phyloP scores from a whole-genome alignment of 495 filamentous ascomycete genomes.

The Pseudomonodictys pantanalensis region DNA sequence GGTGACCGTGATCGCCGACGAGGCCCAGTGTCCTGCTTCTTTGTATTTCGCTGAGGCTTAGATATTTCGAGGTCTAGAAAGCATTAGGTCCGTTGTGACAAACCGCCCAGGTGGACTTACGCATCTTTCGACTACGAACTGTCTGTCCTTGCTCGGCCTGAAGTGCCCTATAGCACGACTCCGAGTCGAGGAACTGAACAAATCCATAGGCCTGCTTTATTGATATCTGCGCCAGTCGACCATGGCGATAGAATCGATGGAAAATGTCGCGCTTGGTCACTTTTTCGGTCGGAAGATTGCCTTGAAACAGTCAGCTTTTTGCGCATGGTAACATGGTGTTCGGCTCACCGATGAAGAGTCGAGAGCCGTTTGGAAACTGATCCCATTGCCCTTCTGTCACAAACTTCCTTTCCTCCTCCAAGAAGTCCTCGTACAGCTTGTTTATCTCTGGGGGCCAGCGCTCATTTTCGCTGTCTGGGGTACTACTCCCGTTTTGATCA shows the following conservation, averaged over 20 bases:
- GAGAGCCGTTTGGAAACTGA: conserved; percentile 77
- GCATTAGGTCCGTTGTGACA: no score
- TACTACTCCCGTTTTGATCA: conserved; percentile 24
- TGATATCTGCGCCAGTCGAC: conserved; percentile 87
- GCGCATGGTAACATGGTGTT: conserved; percentile 13
- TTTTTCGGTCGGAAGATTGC: conserved; percentile 88
- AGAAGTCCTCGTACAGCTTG: conserved; percentile 77
- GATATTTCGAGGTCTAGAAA: conserved; percentile 88
- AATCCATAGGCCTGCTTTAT: conserved; percentile 98
- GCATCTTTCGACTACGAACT: conserved; percentile 81
- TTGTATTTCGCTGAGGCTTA: conserved; percentile 77
- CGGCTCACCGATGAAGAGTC: conserved; percentile 84
- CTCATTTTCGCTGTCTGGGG: conserved; percentile 26
- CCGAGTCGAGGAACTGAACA: conserved; percentile 81
- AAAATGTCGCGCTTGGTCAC: conserved; percentile 94
- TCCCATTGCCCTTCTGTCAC: conserved; percentile 92
- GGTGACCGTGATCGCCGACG: conserved; percentile 67
- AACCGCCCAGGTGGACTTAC: conserved; percentile 56
- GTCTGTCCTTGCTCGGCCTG: conserved; percentile 72
- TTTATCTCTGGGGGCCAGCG: conserved; percentile 62
- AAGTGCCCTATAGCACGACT: conserved; percentile 70
- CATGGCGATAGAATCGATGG: conserved; percentile 80
- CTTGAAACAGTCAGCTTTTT: conserved; percentile 47
- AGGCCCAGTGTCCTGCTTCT: conserved; percentile 45
- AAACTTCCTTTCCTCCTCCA: conserved; percentile 72